Percentiles rank a stretch among this genome's conserved stretches.
These are phyloP conservation scores for Ophiostoma quercus DNA, from an alignment of 2,329 filamentous ascomycete species.

Conservation along the genomic window DNA sequence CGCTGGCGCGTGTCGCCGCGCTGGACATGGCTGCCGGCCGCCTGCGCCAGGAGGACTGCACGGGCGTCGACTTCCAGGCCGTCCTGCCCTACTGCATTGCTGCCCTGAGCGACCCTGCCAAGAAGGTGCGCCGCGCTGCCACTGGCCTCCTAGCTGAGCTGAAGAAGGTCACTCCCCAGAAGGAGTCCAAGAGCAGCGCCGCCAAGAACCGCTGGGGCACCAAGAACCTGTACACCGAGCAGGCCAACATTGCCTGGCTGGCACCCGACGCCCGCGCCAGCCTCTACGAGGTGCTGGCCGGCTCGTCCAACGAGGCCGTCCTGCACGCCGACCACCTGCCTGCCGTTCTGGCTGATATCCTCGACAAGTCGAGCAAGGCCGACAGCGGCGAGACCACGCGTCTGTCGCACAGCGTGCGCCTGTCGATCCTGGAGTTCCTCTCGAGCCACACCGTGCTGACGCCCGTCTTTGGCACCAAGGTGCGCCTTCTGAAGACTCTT, in stretches of 20 bases:
- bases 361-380: constrained; percentile 46
- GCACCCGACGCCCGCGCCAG: constrained; percentile 52
- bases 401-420: constrained; percentile 56
- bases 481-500: constrained; percentile 64
- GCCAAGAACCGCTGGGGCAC: constrained; percentile 49
- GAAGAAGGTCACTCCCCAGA: constrained; percentile 42
- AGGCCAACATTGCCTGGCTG: constrained; percentile 53
- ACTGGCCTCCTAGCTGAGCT: constrained; percentile 60
- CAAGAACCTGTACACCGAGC: constrained; percentile 59
- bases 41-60: constrained; percentile 48
- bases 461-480: constrained; percentile 64
- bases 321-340: constrained; percentile 69
- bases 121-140: constrained; percentile 70
- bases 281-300: constrained; percentile 49
- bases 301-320: constrained; percentile 76
- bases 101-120: constrained; percentile 69
- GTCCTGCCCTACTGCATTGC: constrained; percentile 76
- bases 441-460: constrained; percentile 66
- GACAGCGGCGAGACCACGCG: constrained; percentile 33
- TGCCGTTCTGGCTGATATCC: constrained; percentile 53
- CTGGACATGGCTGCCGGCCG: constrained; percentile 58
- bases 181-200: constrained; percentile 21
- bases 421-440: constrained; percentile 65
- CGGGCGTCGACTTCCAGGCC: constrained; percentile 63
- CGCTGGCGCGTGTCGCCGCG: constrained; percentile 62